Evolutionary conservation across 129 eudicot genomes (phyloP), one percentile per base, ranked within the genome.

Genomic region (Ambrosia artemisiifolia): DNA sequence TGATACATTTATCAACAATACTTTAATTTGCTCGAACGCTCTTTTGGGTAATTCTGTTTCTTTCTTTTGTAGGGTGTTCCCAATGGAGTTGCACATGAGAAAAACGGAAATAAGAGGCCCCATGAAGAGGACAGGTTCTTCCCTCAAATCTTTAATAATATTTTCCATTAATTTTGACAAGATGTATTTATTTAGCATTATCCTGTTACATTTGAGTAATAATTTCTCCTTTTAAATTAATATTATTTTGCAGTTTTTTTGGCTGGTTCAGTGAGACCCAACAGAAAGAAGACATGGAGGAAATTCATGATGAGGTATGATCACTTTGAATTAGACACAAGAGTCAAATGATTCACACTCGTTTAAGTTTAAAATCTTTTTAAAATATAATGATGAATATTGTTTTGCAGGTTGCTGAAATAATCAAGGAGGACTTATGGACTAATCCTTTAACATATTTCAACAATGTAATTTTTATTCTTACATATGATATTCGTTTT

Each of bases 401-500:
- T 43, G 8, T 60, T 47, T 80, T 61, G 47, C 88, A 91, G 95
- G 88, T 91, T 78, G 97, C 95, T 33, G 97, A 91, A 43, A 78
- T 88, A 66, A 91, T 91, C 62, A 91, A 88, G 81, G 97, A 91
- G 65, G 97, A 91, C 61, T 86, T 91, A 69, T 91, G 97, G 97
- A 90, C 95, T 13, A 91, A 88, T 67, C 97, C 95, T 20, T 84
- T 88, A 35, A 70, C 86, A 13, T 88, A 85, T 67, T 91, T 91
- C 69, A 85, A 78, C 83, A 88, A 84, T 75, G 97, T 91, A 75
- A 38, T 17, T 69, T 68, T 47, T 48, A 18, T 17, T 62, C 75
- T 71, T 73, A 12, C 30, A 47, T 11, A 11, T 49, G 30, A 8
- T 46, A 24, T 42, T 55, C 16, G 12, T 71, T 47, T 56, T 12